Conservation (phyloP, 495 filamentous ascomycete genomes). For the Xylaria venustula region DNA sequence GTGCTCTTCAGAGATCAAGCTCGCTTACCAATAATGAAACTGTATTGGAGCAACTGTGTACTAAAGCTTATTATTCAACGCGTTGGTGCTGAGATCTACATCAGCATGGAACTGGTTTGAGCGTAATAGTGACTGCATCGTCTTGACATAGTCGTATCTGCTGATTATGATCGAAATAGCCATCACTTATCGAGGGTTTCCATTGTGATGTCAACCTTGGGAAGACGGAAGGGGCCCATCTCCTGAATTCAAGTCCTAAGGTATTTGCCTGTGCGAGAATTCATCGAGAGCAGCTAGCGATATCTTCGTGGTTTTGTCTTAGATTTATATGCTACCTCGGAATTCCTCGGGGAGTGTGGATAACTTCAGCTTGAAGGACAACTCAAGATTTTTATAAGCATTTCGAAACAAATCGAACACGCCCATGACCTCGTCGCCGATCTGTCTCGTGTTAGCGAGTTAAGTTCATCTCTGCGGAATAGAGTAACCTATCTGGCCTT, state of each 20-base stretch:
- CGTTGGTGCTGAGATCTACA: constrained; percentile 85
- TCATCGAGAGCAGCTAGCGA: constrained; percentile 74
- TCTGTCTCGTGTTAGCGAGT: constrained; percentile 41
- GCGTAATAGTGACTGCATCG: constrained; percentile 66
- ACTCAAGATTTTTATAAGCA: constrained; percentile 88
- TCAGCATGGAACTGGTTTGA: constrained; percentile 72
- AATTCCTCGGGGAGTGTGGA: constrained; percentile 93
- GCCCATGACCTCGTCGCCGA: constrained; percentile 77
- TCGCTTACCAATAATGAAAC: constrained; percentile 77
- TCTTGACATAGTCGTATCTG: constrained; percentile 80
- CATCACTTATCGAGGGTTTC: constrained; percentile 84
- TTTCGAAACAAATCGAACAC: constrained; percentile 83
- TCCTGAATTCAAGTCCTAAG: constrained; percentile 87
- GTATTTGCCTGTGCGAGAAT: constrained; percentile 59
- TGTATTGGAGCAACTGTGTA: constrained; percentile 86
- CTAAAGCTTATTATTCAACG: constrained; percentile 93
- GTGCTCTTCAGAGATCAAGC: neutral
- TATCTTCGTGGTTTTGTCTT: constrained; percentile 81
- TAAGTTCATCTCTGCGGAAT: no score
- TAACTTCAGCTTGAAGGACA: constrained; percentile 93
- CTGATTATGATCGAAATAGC: constrained; percentile 88
- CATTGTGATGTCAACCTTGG: constrained; percentile 89
- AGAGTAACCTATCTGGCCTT: no score
- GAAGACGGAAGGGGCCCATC: constrained; percentile 98
- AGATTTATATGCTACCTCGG: constrained; percentile 81